Evolutionary conservation across 2,329 filamentous ascomycete genomes (phyloP), one percentile per base, ranked within the genome.

Genomic region (Verticillium albo-atrum): DNA sequence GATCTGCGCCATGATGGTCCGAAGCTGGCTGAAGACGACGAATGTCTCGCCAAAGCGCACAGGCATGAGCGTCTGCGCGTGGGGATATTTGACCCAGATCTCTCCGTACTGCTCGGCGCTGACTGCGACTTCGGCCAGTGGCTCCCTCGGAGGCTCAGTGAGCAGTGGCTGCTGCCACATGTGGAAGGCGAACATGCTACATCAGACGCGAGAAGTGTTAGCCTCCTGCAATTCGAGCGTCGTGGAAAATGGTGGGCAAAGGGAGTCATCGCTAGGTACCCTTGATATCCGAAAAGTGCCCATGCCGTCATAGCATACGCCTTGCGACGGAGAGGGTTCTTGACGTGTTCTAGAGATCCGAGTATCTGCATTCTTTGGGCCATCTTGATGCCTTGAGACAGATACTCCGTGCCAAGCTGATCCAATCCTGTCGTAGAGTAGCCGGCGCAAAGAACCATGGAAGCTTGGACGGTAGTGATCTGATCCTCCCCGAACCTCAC

Each of bases 261-360:
- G 30, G 30, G 30, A 32, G 30, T 32, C 30, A 32, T 32, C 30
- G 30, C 30, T 32, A 53, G 17, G 25, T 27, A 59, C 58, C 63
- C 58, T 64, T 75, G 68, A 70, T 68, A 75, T 15, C 68, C 72
- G 26, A 69, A 77, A 25, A 75, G 37, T 15, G 68, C 63, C 75
- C 75, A 77, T 0, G 74, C 73, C 0, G 74, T 71, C 23, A 69
- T 70, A 5, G 60, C 65, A 17, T 53, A 12, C 30, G 28, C 35
- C 4, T 34, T n/a, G 12, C 25, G 20, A 23, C 37, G 37, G n/a
- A 47, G 37, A 10, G 37, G 37, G 20, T 47, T 47, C 37, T 20
- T 10, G 20, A 47, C n/a, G 37, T 47, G 37, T 20, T 6, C 37
- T 12, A 6, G 30, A 23, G 28, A 20, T n/a, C 32, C 25, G 23